These are phyloP conservation scores for Lodderomyces metapsilosis DNA, from an alignment of 1,139 yeast genomes.

Conservation along the genomic window DNA sequence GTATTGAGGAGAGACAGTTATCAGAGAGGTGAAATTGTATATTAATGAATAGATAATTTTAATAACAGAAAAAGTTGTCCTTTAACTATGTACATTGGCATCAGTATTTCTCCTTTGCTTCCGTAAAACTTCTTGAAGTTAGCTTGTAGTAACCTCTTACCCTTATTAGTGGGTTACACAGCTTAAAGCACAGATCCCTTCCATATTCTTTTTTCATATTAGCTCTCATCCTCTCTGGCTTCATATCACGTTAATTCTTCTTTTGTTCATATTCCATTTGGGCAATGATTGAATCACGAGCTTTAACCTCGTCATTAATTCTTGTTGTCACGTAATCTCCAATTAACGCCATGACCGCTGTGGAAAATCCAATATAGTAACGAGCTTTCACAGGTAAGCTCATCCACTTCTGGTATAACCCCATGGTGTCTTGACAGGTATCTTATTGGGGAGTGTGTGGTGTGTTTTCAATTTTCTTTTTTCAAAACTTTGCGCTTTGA, in stretches of 20 bases:
- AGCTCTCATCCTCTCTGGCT: no score
- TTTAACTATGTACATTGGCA: no score
- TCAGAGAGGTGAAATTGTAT: not conserved
- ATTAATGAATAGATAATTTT: not conserved
- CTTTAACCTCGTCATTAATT: conserved; percentile 41
- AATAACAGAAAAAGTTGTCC: not conserved
- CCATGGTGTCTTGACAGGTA: conserved; percentile 27
- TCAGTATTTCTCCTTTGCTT: no score
- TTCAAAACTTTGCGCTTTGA: no score
- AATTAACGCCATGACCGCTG: conserved; percentile 48
- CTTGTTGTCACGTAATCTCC: conserved; percentile 52
- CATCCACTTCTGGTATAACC: conserved; percentile 46
- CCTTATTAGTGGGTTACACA: no score
- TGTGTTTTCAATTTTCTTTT: not conserved
- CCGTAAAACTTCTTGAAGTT: no score
- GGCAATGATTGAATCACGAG: conserved; percentile 18
- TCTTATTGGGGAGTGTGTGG: no score
- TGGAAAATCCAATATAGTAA: conserved; percentile 53
- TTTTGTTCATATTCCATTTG: conserved; percentile 3
- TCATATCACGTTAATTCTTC: not conserved
- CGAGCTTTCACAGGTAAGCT: conserved; percentile 51
- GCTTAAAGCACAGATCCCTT: no score
- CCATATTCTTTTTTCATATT: no score
- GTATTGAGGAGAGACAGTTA: conserved; percentile 8
- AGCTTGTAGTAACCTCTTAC: no score